These are phyloP conservation scores for Ophiostoma novo-ulmi DNA, from an alignment of 2,329 filamentous ascomycete genomes.

Conservation along the genomic window DNA sequence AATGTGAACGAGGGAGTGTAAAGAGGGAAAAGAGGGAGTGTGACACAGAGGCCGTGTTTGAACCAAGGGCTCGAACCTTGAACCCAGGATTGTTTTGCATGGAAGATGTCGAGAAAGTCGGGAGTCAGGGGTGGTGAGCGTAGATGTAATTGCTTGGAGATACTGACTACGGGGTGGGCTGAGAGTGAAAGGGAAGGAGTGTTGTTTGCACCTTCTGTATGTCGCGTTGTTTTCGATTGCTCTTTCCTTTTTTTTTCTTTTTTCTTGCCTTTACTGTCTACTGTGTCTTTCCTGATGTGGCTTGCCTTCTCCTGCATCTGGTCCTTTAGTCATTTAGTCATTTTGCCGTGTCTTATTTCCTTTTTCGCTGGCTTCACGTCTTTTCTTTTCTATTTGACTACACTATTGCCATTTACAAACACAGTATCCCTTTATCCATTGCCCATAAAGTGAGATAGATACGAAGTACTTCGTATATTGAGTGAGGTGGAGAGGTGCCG, in stretches of 20 bases:
- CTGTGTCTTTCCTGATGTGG: conserved; percentile 1
- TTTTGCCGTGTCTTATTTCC: too few species aligned
- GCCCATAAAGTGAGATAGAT: background rate
- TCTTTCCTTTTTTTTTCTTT: background rate
- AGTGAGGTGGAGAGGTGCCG: background rate
- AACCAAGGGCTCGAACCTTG: conserved; percentile 12
- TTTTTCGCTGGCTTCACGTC: background rate
- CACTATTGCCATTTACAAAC: background rate
- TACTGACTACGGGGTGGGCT: background rate
- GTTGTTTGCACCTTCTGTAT: background rate
- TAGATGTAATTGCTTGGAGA: background rate
- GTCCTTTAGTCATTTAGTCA: background rate
- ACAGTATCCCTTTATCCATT: background rate
- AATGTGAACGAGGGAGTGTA: background rate
- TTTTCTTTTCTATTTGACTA: background rate
- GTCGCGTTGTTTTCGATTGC: background rate
- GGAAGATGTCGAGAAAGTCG: conserved; percentile 8
- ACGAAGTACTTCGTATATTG: background rate
- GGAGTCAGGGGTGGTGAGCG: background rate
- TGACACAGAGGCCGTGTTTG: conserved; percentile 13
- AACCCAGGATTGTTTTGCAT: conserved; percentile 6
- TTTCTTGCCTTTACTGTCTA: background rate
- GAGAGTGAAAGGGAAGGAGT: background rate
- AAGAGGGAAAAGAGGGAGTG: background rate
- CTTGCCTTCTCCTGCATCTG: conserved; percentile 5